Percentiles rank a stretch among this genome's conserved stretches.
These are phyloP conservation scores for Lactarius deliciosus DNA, from an alignment of 768 basidiomycete species.

Conservation along the genomic window DNA sequence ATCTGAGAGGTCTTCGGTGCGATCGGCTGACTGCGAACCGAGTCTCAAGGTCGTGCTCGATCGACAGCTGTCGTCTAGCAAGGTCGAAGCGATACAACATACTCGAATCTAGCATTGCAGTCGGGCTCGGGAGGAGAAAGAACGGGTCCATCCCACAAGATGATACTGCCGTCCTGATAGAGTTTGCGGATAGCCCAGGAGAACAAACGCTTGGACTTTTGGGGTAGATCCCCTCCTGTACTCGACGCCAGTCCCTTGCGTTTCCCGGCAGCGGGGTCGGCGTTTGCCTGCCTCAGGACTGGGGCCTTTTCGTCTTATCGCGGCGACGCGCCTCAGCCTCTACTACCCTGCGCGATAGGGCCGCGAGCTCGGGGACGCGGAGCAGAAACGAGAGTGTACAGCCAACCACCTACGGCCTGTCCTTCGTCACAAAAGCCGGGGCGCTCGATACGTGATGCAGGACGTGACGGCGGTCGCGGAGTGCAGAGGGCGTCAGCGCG, in stretches of 20 bases:
- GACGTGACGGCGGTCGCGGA: constrained; percentile 10
- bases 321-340: constrained; percentile 57
- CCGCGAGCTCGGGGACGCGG: constrained; percentile 69
- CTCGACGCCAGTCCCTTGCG: constrained; percentile 7
- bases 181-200: constrained; percentile 61
- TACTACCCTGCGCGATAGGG: constrained; percentile 64
- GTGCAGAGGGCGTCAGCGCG: neutral
- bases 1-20: constrained; percentile 56
- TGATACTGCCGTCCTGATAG: constrained; percentile 68
- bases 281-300: constrained; percentile 41
- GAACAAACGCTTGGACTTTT: constrained; percentile 69
- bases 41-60: constrained; percentile 10
- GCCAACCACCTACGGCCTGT: constrained; percentile 10
- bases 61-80: constrained; percentile 29
- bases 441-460: neutral
- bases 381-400: constrained; percentile 75
- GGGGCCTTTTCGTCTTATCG: constrained; percentile 45
- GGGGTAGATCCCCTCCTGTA: constrained; percentile 14
- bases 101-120: constrained; percentile 21
- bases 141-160: constrained; percentile 68
- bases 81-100: constrained; percentile 51
- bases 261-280: constrained; percentile 20
- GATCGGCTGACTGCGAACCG: constrained; percentile 38
- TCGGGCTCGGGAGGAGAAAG: constrained; percentile 36
- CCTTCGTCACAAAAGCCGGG: neutral